phyloP scores from a whole-genome alignment of 2,329 filamentous ascomycete genomes.

The Colletotrichum zoysiae region DNA sequence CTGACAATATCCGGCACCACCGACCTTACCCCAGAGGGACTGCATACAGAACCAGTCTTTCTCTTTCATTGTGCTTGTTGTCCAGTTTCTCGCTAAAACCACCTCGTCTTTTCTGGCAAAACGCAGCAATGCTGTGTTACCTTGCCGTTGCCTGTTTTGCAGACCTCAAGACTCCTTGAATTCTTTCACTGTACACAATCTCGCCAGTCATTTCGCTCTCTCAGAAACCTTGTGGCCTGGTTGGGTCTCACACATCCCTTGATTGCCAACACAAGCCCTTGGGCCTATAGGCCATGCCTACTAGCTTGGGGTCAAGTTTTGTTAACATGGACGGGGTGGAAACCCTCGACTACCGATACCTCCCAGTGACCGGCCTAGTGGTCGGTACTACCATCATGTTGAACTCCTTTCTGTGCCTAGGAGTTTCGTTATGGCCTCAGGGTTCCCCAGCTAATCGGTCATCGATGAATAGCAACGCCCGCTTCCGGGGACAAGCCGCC shows the following conservation, averaged over 20 bases:
- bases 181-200: neutral
- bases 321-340: conserved; percentile 17
- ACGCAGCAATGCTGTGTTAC: neutral
- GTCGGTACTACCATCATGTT: conserved; percentile 16
- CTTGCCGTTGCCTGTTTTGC: neutral
- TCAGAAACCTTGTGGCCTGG: conserved; percentile 10
- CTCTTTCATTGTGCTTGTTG: neutral
- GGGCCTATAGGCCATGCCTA: conserved; percentile 15
- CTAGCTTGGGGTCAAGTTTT: conserved; percentile 21
- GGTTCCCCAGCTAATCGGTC: conserved; percentile 45
- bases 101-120: neutral
- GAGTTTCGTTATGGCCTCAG: conserved; percentile 28
- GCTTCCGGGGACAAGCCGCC: conserved; percentile 67
- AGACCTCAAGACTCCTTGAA: neutral
- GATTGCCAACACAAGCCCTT: conserved; percentile 20
- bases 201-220: neutral
- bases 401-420: conserved; percentile 14
- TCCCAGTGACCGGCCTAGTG: conserved; percentile 21
- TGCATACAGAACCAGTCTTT: too few species aligned
- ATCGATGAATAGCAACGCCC: conserved; percentile 62
- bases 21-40: neutral
- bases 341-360: conserved; percentile 2
- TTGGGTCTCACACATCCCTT: conserved; percentile 38
- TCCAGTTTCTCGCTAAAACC: neutral
- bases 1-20: neutral